Evolutionary conservation across 495 filamentous ascomycete species (phyloP), one percentile per base, ranked within the genome.

Genomic region (Lepraria neglecta): DNA sequence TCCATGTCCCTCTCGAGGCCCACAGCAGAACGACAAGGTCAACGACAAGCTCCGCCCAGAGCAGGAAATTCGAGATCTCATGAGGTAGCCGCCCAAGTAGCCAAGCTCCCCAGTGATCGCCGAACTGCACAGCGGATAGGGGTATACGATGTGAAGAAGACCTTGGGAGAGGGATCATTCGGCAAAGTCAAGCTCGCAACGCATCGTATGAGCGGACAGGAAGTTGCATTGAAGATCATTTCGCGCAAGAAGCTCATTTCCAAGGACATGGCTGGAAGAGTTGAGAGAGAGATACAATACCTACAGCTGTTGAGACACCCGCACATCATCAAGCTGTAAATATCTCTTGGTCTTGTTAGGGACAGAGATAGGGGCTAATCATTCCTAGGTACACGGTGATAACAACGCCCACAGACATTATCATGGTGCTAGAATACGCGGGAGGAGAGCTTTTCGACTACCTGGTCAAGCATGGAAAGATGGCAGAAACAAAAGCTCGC

Each of bases 361-460:
- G 51, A 58, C 53, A 48, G 17, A 45, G 28, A 38, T 42, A 21
- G 14, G 11, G 52, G 55, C 67, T 65, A 59, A 69, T 27, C 30
- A 15, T 38, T 64, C 44, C 53, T 66, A 94, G 89, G 56, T 97
- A 91, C 73, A 97, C 92, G 48, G 94, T 97, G 62, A 96, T 98
- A 72, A 96, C 92, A 48, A 96, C 91, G 27, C 82, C 87, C 38
- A 80, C 80, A 54, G 94, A 98, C 71, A 97, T 98, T 73, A 91
- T 97, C 71, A 98, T 98, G 94, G 94, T 98, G 17, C 83, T 98
- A 58, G 94, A 98, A 75, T 98, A 92, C 74, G 94, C 94, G 47
- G 94, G 94, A 56, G 90, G 89, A 44, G 94, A 98, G 74, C 78
- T 98, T 30, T 98, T 98, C 77, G 92, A 98, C 71, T 97, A 97